Conservation (phyloP, 2,329 filamentous ascomycete species). For the Beauveria rudraprayagi region DNA sequence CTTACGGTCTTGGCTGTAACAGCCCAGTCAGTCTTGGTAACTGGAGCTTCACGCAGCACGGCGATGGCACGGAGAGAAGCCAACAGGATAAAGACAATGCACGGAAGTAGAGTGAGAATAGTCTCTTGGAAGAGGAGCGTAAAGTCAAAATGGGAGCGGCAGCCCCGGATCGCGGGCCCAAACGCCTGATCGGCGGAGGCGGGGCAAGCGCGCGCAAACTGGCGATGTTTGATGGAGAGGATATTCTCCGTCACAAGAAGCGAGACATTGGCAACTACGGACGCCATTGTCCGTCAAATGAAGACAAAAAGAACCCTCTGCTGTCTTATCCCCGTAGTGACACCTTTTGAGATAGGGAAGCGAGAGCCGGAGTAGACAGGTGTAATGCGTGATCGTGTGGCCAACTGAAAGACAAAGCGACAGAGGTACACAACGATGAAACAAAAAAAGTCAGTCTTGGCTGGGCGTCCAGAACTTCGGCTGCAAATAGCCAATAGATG, state of each 20-base stretch:
- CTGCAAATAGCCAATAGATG: too few relatives aligned
- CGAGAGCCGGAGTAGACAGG: too few relatives aligned
- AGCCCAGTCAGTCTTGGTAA: neutral
- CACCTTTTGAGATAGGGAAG: too few relatives aligned
- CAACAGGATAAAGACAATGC: neutral
- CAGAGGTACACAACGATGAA: too few relatives aligned
- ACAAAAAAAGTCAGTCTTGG: too few relatives aligned
- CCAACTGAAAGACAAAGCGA: too few relatives aligned
- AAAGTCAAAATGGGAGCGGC: slow-evolving; percentile 12
- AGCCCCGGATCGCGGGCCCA: neutral
- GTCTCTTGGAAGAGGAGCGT: slow-evolving; percentile 14
- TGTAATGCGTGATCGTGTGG: too few relatives aligned
- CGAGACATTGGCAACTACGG: neutral
- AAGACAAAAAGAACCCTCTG: neutral
- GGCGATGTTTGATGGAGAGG: neutral
- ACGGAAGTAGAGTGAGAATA: slow-evolving; percentile 9
- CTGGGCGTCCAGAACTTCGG: too few relatives aligned
- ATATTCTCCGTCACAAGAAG: neutral
- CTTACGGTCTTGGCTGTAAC: neutral
- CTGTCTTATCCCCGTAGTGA: too few relatives aligned
- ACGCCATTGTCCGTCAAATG: neutral
- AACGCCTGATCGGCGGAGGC: neutral
- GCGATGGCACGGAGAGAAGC: neutral
- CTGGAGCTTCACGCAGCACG: neutral
- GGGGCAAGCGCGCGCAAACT: neutral